phyloP scores from a whole-genome alignment of 352 stramenopile genomes.

The Phytophthora fragariaefolia region DNA sequence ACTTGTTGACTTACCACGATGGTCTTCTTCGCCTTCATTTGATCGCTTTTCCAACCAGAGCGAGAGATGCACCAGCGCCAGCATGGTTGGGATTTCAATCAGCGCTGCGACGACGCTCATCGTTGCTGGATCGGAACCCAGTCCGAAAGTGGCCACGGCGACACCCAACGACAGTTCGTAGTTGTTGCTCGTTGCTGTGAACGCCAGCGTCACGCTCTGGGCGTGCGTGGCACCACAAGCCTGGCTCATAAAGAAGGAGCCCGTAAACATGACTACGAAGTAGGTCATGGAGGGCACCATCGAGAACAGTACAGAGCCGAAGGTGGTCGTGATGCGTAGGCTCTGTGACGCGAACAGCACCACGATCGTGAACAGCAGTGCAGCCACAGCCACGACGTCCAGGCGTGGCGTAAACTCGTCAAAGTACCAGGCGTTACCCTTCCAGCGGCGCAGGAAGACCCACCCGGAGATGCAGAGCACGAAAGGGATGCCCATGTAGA shows the following conservation, averaged over 20 bases:
- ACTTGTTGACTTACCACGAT: background rate
- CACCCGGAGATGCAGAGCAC: slow-evolving; percentile 48
- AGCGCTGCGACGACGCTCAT: slow-evolving; percentile 75
- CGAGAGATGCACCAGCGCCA: slow-evolving; percentile 58
- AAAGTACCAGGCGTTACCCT: slow-evolving; percentile 59
- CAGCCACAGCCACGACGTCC: slow-evolving; percentile 54
- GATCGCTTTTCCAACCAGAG: slow-evolving; percentile 26
- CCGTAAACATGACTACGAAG: slow-evolving; percentile 65
- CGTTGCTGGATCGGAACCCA: slow-evolving; percentile 70
- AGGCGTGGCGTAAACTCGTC: slow-evolving; percentile 49
- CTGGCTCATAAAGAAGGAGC: slow-evolving; percentile 50
- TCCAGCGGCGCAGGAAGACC: slow-evolving; percentile 42
- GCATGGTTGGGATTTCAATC: slow-evolving; percentile 79
- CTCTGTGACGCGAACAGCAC: slow-evolving; percentile 81
- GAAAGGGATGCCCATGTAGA: slow-evolving; percentile 81
- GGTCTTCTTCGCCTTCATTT: slow-evolving; percentile 1
- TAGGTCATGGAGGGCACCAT: slow-evolving; percentile 69
- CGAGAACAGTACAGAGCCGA: slow-evolving; percentile 64
- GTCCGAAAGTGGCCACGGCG: slow-evolving; percentile 69
- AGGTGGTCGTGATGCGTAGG: slow-evolving; percentile 57
- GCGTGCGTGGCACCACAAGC: slow-evolving; percentile 46
- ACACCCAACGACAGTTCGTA: slow-evolving; percentile 81
- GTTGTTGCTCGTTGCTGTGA: slow-evolving; percentile 90
- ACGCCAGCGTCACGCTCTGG: slow-evolving; percentile 58
- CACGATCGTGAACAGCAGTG: slow-evolving; percentile 73